phyloP scores from a whole-genome alignment of 2,329 filamentous ascomycete species.

The Aureobasidium melanogenum region DNA sequence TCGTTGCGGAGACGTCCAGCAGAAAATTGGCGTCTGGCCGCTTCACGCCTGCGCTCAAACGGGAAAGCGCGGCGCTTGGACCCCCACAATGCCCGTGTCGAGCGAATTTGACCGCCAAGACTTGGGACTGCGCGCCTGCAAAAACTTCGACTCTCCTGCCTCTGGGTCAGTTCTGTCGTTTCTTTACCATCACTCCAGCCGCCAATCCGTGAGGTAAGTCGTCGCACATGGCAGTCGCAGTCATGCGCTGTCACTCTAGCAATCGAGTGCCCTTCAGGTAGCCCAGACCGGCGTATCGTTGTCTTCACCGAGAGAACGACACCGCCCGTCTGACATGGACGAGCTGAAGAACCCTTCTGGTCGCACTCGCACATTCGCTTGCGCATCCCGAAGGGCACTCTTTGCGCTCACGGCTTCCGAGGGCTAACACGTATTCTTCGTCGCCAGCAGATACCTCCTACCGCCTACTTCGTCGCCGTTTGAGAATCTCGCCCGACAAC shows the following conservation, averaged over 20 bases:
- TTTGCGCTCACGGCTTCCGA: conserved; percentile 57
- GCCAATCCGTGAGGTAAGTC: conserved; percentile 27
- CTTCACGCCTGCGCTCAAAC: neutral
- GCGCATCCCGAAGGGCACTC: conserved; percentile 50
- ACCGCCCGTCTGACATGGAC: conserved; percentile 40
- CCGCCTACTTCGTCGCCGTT: conserved; percentile 46
- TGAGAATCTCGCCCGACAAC: conserved; percentile 65
- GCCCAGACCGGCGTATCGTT: conserved; percentile 39
- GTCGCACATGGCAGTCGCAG: neutral
- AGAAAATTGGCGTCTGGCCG: conserved; percentile 7
- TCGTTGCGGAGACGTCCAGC: neutral
- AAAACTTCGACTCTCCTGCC: conserved; percentile 14
- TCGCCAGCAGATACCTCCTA: conserved; percentile 49
- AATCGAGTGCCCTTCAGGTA: conserved; percentile 42
- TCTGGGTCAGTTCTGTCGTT: neutral
- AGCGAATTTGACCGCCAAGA: conserved; percentile 6
- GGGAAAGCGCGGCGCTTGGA: conserved; percentile 4
- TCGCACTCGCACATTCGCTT: conserved; percentile 1
- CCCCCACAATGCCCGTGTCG: conserved; percentile 5
- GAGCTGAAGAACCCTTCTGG: conserved; percentile 59
- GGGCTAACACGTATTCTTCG: conserved; percentile 45
- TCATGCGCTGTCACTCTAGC: conserved; percentile 8
- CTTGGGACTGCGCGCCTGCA: neutral
- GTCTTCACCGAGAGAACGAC: conserved; percentile 24
- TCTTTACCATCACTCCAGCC: conserved; percentile 10